Percentiles rank a stretch among this genome's conserved stretches.
phyloP scores from a whole-genome alignment of 2,329 filamentous ascomycete species.

The Penicillium decumbens region DNA sequence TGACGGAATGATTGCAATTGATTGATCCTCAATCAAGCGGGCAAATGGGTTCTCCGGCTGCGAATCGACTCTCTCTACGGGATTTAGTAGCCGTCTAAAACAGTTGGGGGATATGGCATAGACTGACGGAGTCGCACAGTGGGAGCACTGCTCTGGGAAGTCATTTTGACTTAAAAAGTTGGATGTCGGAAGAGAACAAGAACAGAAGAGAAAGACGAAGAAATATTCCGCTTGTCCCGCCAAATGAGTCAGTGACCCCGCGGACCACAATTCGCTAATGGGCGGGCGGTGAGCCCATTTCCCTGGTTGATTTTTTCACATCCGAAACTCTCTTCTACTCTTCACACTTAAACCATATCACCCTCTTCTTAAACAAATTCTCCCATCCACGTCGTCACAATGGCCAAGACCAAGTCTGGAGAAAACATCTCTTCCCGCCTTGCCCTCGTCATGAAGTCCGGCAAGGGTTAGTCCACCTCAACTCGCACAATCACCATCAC shows the following conservation, averaged over 20 bases:
- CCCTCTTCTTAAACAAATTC: constrained; percentile 6
- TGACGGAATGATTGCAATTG: constrained; percentile 77
- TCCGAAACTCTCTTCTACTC: constrained; percentile 2
- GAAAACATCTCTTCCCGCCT: constrained; percentile 71
- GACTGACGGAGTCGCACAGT: constrained; percentile 38
- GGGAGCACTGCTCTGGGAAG: constrained; percentile 17
- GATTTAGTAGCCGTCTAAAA: constrained; percentile 48
- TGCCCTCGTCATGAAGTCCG: constrained; percentile 63
- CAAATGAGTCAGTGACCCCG: constrained; percentile 17
- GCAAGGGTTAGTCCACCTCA: constrained; percentile 30
- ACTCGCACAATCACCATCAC: not conserved
- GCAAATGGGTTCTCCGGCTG: constrained; percentile 93
- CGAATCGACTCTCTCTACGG: constrained; percentile 51
- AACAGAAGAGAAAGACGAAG: not conserved
- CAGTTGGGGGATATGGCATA: constrained; percentile 19
- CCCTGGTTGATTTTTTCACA: not conserved
- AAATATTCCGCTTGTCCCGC: not conserved
- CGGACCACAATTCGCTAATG: constrained; percentile 1
- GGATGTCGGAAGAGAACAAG: not conserved
- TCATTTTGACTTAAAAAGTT: constrained; percentile 20
- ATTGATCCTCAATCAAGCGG: constrained; percentile 78
- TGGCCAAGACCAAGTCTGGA: constrained; percentile 67
- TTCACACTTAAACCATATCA: not conserved
- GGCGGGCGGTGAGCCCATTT: not conserved
- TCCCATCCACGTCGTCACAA: constrained; percentile 47